These are phyloP conservation scores for Diaporthe ilicicola DNA, from an alignment of 2,329 filamentous ascomycete species.

Conservation along the genomic window DNA sequence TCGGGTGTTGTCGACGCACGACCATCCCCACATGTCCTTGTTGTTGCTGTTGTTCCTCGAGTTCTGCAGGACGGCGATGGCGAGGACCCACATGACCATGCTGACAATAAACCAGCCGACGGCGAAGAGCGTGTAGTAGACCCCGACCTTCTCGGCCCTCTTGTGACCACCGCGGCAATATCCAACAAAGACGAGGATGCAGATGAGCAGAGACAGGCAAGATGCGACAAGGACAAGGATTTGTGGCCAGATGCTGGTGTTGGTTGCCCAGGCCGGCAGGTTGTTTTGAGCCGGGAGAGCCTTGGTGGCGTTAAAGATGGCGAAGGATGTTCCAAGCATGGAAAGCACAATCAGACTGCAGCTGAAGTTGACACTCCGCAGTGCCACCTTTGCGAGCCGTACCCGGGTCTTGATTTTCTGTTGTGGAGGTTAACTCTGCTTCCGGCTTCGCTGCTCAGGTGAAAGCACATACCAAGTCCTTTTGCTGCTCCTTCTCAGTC, in stretches of 20 bases:
- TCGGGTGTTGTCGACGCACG: slow-evolving; percentile 90
- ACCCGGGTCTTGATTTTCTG: slow-evolving; percentile 94
- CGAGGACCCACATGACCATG: slow-evolving; percentile 90
- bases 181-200: slow-evolving; percentile 80
- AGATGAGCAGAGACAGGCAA: slow-evolving; percentile 81
- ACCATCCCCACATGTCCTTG: slow-evolving; percentile 97
- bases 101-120: slow-evolving; percentile 94
- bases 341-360: slow-evolving; percentile 94
- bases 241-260: slow-evolving; percentile 89
- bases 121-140: slow-evolving; percentile 96
- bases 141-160: slow-evolving; percentile 88
- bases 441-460: not conserved
- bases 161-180: slow-evolving; percentile 91
- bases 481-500: slow-evolving; percentile 87
- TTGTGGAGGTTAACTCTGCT: slow-evolving; percentile 39
- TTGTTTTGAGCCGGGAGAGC: slow-evolving; percentile 77
- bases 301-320: slow-evolving; percentile 91
- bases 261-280: slow-evolving; percentile 83
- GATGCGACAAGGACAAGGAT: slow-evolving; percentile 82
- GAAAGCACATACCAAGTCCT: slow-evolving; percentile 77
- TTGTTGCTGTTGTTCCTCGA: slow-evolving; percentile 76
- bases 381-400: slow-evolving; percentile 90
- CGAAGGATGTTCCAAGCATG: slow-evolving; percentile 87
- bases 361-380: slow-evolving; percentile 96
- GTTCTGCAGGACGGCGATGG: slow-evolving; percentile 84